phyloP scores from a whole-genome alignment of 2,329 filamentous ascomycete species.

The Botrytis fabae region DNA sequence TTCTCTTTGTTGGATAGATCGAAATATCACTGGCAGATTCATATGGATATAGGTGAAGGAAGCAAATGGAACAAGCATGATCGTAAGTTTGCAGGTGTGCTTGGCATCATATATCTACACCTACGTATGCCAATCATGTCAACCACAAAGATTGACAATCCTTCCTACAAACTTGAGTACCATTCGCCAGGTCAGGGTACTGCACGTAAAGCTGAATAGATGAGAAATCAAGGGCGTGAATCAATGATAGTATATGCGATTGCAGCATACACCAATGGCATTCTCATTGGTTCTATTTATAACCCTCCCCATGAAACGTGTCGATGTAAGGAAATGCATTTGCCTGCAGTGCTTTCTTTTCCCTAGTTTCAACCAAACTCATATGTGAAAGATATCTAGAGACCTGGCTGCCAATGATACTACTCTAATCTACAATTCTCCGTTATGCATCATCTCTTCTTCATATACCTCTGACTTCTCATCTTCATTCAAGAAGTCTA shows the following conservation, averaged over 20 bases:
- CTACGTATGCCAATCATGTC: neutral
- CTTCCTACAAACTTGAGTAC: neutral
- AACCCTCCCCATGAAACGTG: neutral
- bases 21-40: neutral
- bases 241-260: neutral
- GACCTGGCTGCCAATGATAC: neutral
- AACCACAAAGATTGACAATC: neutral
- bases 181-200: neutral
- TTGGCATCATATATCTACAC: neutral
- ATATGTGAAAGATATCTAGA: neutral
- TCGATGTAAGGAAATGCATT: neutral
- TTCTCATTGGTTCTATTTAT: neutral
- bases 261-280: neutral
- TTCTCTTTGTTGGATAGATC: neutral
- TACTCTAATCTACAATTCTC: conserved; percentile 30
- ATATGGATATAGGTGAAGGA: too few relatives aligned
- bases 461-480: conserved; percentile 18
- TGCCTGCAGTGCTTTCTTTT: neutral
- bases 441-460: conserved; percentile 26
- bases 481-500: conserved; percentile 51
- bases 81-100: neutral
- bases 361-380: neutral
- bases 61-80: too few relatives aligned
- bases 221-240: neutral
- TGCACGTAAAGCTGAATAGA: neutral